Conservation (phyloP, 169 alveolate species). For the Cryptosporidium viatorum region DNA sequence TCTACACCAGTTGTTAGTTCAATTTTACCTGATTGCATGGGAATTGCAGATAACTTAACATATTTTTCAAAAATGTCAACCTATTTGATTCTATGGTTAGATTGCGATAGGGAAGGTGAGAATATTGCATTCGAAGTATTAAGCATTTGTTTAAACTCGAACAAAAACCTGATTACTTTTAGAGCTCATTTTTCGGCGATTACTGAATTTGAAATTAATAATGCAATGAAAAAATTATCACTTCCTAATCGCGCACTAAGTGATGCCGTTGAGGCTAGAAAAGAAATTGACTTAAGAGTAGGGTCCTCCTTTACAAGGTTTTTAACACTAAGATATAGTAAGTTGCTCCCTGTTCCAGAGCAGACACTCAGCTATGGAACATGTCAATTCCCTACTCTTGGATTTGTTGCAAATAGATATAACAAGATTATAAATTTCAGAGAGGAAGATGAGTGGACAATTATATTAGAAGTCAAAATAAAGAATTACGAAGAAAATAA, state of each 20-base stretch:
- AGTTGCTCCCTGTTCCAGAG: conserved; percentile 67
- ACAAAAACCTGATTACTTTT: conserved; percentile 79
- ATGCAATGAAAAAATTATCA: conserved; percentile 86
- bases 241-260: conserved; percentile 89
- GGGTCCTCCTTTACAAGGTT: conserved; percentile 95
- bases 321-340: conserved; percentile 86
- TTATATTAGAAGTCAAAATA: conserved; percentile 82
- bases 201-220: conserved; percentile 87
- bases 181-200: conserved; percentile 96
- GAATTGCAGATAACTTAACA: conserved; percentile 81
- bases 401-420: conserved; percentile 95
- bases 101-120: conserved; percentile 98
- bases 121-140: conserved; percentile 95
- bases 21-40: conserved; percentile 84
- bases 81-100: conserved; percentile 90
- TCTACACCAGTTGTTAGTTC: conserved; percentile 80
- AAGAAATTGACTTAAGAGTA: conserved; percentile 93
- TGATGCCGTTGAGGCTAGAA: conserved; percentile 93
- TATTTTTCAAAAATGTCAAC: conserved; percentile 73
- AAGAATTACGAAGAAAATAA: conserved; percentile 74
- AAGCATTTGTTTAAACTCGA: conserved; percentile 80
- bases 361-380: conserved; percentile 95
- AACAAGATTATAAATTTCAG: conserved; percentile 89
- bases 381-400: conserved; percentile 99
- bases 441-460: conserved; percentile 93